Base-by-base conservation (phyloP, 805 yeast genomes). In the Saccharomyces kudriavzevii region DNA sequence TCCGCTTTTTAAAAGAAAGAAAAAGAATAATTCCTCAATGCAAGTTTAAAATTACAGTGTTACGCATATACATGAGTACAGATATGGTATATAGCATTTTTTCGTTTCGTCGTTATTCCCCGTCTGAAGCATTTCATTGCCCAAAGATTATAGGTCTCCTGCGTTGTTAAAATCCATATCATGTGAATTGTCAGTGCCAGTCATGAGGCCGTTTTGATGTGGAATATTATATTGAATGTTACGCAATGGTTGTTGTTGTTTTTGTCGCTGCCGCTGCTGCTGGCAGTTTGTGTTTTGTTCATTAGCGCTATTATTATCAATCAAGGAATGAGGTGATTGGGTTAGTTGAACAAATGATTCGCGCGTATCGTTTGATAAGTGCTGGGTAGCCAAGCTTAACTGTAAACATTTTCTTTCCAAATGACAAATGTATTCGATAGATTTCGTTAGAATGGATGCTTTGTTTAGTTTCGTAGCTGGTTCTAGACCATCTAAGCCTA, bases 381-480 rank as follows among this genome's bases (percentile, higher is more conserved):
- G 63, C 14, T 72, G 71, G 59, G 83, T 83, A 60, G 82, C 83
- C 26, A 68, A 68, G 52, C 62, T 70, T 57, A 83, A 73, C 1
- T 65, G 49, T 1, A 76, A 79, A 60, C 83, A 83, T 61, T 84
- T 85, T 56, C 69, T 67, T 58, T 87, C 90, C 66, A 87, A 74
- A 67, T 86, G 91, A 58, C 78, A 80, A 58, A 87, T 86, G 63
- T 87, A 87, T 66, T 87, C 94, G 2, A 87, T 82, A 1, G 92
- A 88, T 62, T 87, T 87, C 27, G 86, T 74, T 55, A 87, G 72
- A 49, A 87, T 85, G 14, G 87, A 82, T 2, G 92, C 94, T 65
- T 87, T 87, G 68, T 86, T 87, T 57, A 87, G 72, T 60, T 87
- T 87, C 57, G 80, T 77, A 3, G 95, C 92, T 0, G 92, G 91